Base-by-base conservation (phyloP, 768 basidiomycete species). In the Rhizopogon vesiculosus region DNA sequence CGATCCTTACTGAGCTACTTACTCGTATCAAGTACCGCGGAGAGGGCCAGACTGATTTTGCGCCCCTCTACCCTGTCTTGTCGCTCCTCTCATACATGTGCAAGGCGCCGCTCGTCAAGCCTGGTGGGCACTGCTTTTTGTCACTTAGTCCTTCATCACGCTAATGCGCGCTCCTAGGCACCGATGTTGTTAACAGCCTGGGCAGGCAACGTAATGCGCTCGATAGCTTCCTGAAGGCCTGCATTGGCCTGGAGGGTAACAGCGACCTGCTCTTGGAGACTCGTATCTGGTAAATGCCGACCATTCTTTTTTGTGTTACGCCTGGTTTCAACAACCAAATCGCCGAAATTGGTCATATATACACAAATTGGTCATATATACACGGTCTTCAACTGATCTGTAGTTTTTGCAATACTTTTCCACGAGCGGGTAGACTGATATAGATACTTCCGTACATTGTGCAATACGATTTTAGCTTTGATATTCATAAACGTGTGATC, bases 71-170 rank as follows among this genome's bases (percentile, higher is more conserved):
- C 81, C 82, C 90, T 3, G 90, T 99, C 56, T 78, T 99, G 53
- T 96, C 93, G 41, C 82, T 98, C 59, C 80, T 98, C 54, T 90
- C 87, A 42, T 98, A 95, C 81, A 96, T 98, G 93, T 86, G 96
- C 75, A 97, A 97, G 80, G 94, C 93, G 0, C 93, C 93, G n/a
- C 84, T 95, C 66, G 93, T 95, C 74, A 95, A 95, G 78, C 91
- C 90, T 62, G 90, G 86, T 81, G 64, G 56, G 78, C 62, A 31
- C 9, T 3, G 13, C 45, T 18, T 25, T 29, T 25, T 25, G 25
- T 25, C 19, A 28, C 40, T 44, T 46, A 25, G 19, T 31, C 12
- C 3, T 18, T 13, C 35, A 19, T 54, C 15, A 29, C 3, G 15
- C 42, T 63, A 9, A 62, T 41, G 29, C 3, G 35, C 10, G 8